Conservation (phyloP, 352 stramenopile genomes). For the Globisporangium barbulae region DNA sequence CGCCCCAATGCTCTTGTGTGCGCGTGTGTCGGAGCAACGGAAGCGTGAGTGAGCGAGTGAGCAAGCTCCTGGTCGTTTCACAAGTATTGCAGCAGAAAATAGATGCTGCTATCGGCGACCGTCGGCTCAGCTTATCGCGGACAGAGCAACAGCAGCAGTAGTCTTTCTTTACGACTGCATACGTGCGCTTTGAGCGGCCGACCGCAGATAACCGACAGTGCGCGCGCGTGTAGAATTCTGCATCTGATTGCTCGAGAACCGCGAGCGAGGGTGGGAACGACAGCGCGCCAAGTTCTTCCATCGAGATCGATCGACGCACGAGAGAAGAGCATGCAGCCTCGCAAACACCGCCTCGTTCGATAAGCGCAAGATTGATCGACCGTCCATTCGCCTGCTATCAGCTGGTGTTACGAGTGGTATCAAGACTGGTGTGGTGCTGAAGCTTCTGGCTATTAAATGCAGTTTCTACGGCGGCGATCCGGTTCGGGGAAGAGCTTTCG, state of each 20-base stretch:
- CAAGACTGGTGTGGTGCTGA: not conserved
- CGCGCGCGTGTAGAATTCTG: not conserved
- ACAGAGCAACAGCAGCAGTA: not conserved
- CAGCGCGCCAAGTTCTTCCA: not conserved
- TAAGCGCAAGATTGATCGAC: not conserved
- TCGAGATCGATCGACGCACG: not conserved
- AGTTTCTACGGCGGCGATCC: slow-evolving; percentile 4
- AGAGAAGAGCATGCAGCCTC: slow-evolving; percentile 5
- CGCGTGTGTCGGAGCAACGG: not conserved
- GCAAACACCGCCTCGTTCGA: not conserved
- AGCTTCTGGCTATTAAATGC: slow-evolving; percentile 2
- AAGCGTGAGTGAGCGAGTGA: not conserved
- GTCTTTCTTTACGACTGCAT: not conserved
- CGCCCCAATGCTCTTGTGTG: not conserved
- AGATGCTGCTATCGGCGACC: not conserved
- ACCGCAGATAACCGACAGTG: not conserved
- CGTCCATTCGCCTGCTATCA: not conserved
- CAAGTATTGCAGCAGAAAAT: slow-evolving; percentile 7
- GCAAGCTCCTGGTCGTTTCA: not conserved
- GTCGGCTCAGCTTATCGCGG: not conserved
- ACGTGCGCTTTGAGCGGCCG: not conserved
- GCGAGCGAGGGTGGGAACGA: not conserved
- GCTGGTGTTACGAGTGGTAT: not conserved
- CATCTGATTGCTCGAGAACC: not conserved
- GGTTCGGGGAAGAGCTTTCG: slow-evolving; percentile 26